phyloP scores from a whole-genome alignment of 441 rosid species.

The Croton setiger region DNA sequence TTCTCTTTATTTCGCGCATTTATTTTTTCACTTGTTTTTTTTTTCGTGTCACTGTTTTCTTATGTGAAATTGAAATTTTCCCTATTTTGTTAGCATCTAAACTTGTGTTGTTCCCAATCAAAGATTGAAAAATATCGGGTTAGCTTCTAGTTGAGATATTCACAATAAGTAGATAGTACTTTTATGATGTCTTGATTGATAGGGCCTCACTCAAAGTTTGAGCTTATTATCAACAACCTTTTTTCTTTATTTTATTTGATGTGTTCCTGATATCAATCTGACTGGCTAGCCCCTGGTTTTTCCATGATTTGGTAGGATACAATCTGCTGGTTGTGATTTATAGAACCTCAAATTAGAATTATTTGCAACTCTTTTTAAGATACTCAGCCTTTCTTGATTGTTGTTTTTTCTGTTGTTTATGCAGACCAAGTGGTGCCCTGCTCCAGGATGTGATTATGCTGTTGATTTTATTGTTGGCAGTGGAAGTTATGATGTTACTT shows the following conservation, averaged over 20 bases:
- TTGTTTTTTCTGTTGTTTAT: constrained; percentile 19
- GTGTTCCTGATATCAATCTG: background rate
- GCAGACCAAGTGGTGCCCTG: constrained; percentile 99
- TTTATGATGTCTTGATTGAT: too few relatives aligned
- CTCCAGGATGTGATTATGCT: constrained; percentile 91
- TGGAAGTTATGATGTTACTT: constrained; percentile 72
- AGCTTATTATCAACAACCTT: too few relatives aligned
- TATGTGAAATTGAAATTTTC: background rate
- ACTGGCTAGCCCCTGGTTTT: background rate
- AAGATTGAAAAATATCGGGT: too few relatives aligned
- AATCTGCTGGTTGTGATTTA: background rate
- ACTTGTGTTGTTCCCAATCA: background rate
- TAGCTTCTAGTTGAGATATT: too few relatives aligned
- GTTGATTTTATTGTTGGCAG: constrained; percentile 72
- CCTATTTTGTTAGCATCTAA: background rate
- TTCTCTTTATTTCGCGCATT: too few relatives aligned
- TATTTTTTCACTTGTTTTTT: too few relatives aligned
- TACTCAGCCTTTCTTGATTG: constrained; percentile 4
- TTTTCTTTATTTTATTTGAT: background rate
- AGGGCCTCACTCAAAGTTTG: too few relatives aligned
- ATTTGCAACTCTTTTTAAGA: constrained; percentile 6
- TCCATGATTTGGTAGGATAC: background rate
- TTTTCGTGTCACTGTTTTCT: background rate
- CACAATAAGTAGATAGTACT: too few relatives aligned
- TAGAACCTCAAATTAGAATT: background rate